Percentiles rank a stretch among this genome's conserved stretches.
Evolutionary conservation across 441 rosid genomes (phyloP).

Genomic region (Omphalea diandra): DNA sequence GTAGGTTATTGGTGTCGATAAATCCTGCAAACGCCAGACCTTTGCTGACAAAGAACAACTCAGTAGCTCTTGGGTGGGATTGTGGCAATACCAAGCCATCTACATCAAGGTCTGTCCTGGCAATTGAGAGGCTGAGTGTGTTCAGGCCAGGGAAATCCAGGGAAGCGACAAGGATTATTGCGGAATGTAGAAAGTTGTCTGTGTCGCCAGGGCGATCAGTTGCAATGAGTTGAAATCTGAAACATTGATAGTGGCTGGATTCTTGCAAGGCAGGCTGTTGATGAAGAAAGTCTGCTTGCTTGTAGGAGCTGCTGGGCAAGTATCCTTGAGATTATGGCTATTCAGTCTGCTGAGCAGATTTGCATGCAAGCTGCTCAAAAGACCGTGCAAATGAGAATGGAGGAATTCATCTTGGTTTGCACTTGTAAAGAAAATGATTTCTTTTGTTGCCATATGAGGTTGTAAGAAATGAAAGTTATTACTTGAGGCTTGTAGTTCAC

Average conservation of each 20-base stretch:
- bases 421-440: conserved; percentile 11
- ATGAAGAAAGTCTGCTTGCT: conserved; percentile 45
- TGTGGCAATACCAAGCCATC: conserved; percentile 60
- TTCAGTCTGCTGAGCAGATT: conserved; percentile 39
- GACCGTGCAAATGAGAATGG: conserved; percentile 21
- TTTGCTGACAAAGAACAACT: conserved; percentile 50
- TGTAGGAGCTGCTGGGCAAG: conserved; percentile 54
- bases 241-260: conserved; percentile 39
- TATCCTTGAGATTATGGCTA: conserved; percentile 56
- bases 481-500: conserved; percentile 52
- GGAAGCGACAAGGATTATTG: conserved; percentile 50
- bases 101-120: conserved; percentile 60
- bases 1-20: conserved; percentile 45
- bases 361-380: conserved; percentile 27
- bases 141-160: conserved; percentile 75
- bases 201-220: conserved; percentile 56
- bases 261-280: conserved; percentile 85
- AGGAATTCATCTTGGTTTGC: conserved; percentile 42
- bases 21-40: conserved; percentile 75
- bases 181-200: conserved; percentile 48
- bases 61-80: conserved; percentile 80
- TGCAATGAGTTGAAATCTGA: conserved; percentile 68
- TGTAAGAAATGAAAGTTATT: conserved; percentile 29
- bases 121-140: conserved; percentile 73
- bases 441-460: conserved; percentile 17